Base-by-base conservation (phyloP, 176 grass and related monocot species). In the Oropetium thomaeum region DNA sequence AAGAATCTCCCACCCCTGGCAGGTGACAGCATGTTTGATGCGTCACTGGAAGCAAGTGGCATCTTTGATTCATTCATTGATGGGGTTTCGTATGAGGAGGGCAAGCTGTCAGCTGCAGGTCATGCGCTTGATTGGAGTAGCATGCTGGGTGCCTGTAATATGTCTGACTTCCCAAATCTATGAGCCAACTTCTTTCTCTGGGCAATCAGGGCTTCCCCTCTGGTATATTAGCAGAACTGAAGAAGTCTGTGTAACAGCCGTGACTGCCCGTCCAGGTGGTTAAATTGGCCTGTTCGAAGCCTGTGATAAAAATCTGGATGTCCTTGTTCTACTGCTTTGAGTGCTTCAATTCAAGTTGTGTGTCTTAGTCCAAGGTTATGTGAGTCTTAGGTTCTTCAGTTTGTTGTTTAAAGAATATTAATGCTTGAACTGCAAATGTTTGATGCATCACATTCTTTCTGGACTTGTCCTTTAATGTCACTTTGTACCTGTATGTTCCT, bases 111-210 rank as follows among this genome's bases (percentile, higher is more conserved):
- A 39, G 26, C 5, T 64, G 17, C 27, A 39, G 75, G 29, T 35
- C 43, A 53, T 6, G 43, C 16, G 13, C 28, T 85, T 2, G 67
- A 78, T 44, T 84, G 81, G 89, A 64, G 70, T 10, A 91, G 83
- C 53, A 73, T 79, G 81, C 77, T 77, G 5, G 59, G 57, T 44
- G 73, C 77, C 22, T 58, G 31, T 69, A 55, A 82, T 43, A 75
- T 81, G 62, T 1, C 48, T 15, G 73, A 67, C 72, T 64, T 42
- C 69, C 17, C 5, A 76, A n/a, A 29, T 71, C 17, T 0, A 25
- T 80, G 48, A 79, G n/a, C 34, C 38, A 17, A 26, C 29, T 40
- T 54, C 75, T 78, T 54, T 39, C 48, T 52, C 31, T 16, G 17
- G 32, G 34, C 48, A 57, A 28, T 49, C 53, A 62, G 54, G 37